Percentiles rank a stretch among this genome's conserved stretches.
Conservation (phyloP, 805 yeast species). For the Pichia manshurica region DNA sequence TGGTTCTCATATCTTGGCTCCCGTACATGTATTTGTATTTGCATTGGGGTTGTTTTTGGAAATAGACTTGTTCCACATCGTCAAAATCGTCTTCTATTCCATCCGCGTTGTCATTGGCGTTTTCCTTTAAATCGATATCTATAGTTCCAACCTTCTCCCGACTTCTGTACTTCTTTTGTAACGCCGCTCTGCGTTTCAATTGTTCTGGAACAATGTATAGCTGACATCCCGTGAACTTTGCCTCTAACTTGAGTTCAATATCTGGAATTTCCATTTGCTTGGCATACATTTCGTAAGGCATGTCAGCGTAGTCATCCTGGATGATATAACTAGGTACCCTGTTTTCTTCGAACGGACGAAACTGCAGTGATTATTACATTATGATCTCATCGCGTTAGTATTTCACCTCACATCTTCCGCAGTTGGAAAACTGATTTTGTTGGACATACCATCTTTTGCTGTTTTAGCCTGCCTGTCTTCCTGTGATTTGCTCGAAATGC, state of each 20-base stretch:
- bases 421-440: no score
- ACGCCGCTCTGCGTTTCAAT: background rate
- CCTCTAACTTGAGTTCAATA: background rate
- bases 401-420: background rate
- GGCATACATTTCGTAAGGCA: conserved; percentile 7
- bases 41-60: background rate
- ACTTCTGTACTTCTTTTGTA: background rate
- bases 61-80: conserved; percentile 5
- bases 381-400: conserved; percentile 1
- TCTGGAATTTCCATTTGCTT: conserved; percentile 7
- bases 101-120: background rate
- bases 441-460: no score
- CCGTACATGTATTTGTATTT: conserved; percentile 6
- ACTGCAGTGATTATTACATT: conserved; percentile 21
- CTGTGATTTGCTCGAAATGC: no score
- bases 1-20: background rate
- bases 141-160: conserved; percentile 4
- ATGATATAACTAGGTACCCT: conserved; percentile 43
- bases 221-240: background rate
- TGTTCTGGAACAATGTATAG: conserved; percentile 2
- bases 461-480: no score
- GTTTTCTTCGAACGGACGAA: conserved; percentile 44
- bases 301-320: conserved; percentile 20
- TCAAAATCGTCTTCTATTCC: conserved; percentile 4
- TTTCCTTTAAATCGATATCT: background rate